Conservation (phyloP, 2,329 filamentous ascomycete genomes). For the Hypoxylon sp. region DNA sequence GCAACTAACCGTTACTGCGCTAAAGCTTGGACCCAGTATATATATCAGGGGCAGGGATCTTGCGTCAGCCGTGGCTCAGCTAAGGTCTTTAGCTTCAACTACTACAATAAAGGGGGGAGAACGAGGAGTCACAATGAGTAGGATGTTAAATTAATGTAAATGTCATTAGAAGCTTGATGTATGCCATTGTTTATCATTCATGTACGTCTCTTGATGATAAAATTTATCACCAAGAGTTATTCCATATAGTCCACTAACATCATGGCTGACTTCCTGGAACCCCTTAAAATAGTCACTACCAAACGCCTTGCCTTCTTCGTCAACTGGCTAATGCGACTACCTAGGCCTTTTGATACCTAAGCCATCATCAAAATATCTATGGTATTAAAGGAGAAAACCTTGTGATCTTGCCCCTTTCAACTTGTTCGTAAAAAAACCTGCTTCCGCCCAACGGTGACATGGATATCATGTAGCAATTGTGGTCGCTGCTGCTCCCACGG, state of each 20-base stretch:
- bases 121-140: background rate
- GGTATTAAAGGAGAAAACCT: too few relatives aligned
- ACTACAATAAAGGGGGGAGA: slow-evolving; percentile 1
- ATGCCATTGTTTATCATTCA: background rate
- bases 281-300: background rate
- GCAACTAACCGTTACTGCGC: slow-evolving; percentile 29
- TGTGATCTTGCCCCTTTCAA: too few relatives aligned
- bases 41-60: slow-evolving; percentile 5
- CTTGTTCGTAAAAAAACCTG: too few relatives aligned
- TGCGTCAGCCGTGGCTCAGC: slow-evolving; percentile 33
- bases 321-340: slow-evolving; percentile 1
- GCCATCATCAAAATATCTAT: background rate
- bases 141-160: too few relatives aligned
- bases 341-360: background rate
- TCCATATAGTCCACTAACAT: slow-evolving; percentile 1
- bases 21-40: slow-evolving; percentile 9
- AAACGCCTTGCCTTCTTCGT: slow-evolving; percentile 5
- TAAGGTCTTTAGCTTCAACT: too few relatives aligned
- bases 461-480: slow-evolving; percentile 41
- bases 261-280: slow-evolving; percentile 1
- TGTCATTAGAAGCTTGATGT: background rate
- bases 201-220: background rate
- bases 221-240: too few relatives aligned
- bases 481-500: slow-evolving; percentile 30
- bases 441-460: too few relatives aligned